phyloP scores from a whole-genome alignment of 2,329 filamentous ascomycete genomes.

The Stachybotrys chlorohalonatus region DNA sequence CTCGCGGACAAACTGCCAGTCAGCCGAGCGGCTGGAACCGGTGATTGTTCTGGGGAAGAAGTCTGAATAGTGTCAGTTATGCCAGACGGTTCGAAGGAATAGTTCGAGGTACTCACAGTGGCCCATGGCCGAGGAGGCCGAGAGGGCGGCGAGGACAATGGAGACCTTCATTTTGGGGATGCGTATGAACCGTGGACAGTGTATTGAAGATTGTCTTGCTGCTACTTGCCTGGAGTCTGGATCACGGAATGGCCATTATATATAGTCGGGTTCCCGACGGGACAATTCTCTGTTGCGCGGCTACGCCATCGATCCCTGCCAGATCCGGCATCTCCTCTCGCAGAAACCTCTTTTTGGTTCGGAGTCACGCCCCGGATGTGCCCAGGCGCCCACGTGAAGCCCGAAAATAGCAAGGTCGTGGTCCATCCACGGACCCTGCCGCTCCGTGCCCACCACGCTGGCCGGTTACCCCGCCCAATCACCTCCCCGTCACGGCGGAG shows the following conservation, averaged over 20 bases:
- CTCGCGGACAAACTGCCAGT: conserved; percentile 21
- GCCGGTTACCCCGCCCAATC: no score
- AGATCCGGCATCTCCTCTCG: not conserved
- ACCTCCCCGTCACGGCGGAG: no score
- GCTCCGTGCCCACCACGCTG: not conserved
- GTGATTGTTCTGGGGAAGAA: conserved; percentile 6
- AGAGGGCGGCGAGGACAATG: not conserved
- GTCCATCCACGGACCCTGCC: not conserved
- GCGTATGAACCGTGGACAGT: not conserved
- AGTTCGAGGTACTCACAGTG: not conserved
- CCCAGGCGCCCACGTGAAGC: not conserved
- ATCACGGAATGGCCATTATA: not conserved
- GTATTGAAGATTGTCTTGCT: not conserved
- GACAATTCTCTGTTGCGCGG: not conserved
- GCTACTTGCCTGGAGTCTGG: not conserved
- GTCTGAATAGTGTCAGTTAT: conserved; percentile 1
- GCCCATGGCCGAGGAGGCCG: not conserved
- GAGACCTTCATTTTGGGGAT: not conserved
- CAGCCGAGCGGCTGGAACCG: conserved; percentile 5
- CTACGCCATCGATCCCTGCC: not conserved
- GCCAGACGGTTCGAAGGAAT: not conserved
- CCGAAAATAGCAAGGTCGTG: not conserved
- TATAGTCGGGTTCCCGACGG: not conserved
- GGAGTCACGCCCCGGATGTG: not conserved
- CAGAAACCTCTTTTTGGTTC: not conserved